Conservation (phyloP, 2,329 filamentous ascomycete species). For the Periglandula ipomoeae region DNA sequence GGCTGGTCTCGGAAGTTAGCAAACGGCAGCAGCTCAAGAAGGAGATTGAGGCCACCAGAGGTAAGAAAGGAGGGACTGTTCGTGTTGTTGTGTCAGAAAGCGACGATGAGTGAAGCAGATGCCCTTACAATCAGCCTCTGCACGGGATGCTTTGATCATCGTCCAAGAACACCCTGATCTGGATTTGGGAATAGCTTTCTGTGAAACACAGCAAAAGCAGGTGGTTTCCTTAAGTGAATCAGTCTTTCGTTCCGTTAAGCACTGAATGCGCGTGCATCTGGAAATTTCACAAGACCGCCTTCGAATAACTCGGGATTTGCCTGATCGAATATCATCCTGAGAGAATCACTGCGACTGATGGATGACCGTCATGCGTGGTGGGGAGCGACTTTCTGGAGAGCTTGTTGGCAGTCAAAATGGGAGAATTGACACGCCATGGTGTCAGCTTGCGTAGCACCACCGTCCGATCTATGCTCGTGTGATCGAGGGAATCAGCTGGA, state of each 20-base stretch:
- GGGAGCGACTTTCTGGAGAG: neutral
- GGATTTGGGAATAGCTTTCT: neutral
- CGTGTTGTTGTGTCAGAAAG: constrained; percentile 34
- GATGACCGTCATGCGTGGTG: neutral
- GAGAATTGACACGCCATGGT: neutral
- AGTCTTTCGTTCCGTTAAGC: neutral
- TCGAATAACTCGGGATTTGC: neutral
- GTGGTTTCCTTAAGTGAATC: neutral
- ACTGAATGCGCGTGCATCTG: neutral
- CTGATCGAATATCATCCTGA: neutral
- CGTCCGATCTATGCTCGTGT: neutral
- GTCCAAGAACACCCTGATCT: neutral
- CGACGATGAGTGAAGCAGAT: constrained; percentile 24
- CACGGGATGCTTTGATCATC: neutral
- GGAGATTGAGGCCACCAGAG: constrained; percentile 30
- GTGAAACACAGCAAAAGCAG: no score
- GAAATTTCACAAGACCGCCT: no score
- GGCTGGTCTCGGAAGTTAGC: constrained; percentile 63
- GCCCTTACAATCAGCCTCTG: constrained; percentile 9
- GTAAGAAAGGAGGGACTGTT: constrained; percentile 33
- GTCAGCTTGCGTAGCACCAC: neutral
- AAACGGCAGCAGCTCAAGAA: constrained; percentile 38
- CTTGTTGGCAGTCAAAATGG: neutral
- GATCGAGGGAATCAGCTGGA: neutral
- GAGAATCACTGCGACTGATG: no score